Percentiles rank a stretch among this genome's conserved stretches.
phyloP scores from a whole-genome alignment of 345 rosid species.

The Sapria himalayana region DNA sequence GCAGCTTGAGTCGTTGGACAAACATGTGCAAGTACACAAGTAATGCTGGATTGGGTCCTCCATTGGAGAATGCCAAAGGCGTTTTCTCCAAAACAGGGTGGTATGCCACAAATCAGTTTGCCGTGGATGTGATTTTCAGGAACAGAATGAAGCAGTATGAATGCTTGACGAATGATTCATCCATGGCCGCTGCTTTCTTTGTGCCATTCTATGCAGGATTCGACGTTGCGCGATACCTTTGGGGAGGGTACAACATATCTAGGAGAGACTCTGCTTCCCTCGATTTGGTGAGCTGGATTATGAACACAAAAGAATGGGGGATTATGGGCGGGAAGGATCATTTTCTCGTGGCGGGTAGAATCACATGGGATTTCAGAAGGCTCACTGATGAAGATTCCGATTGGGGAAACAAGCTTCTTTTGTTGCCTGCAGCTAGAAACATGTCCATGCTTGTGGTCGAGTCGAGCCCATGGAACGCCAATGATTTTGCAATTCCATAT shows the following conservation, averaged over 20 bases:
- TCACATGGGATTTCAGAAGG: constrained; percentile 89
- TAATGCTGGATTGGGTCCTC: constrained; percentile 71
- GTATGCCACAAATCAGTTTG: constrained; percentile 78
- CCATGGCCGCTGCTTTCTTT: constrained; percentile 63
- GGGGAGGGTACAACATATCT: constrained; percentile 68
- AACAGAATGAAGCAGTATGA: constrained; percentile 77
- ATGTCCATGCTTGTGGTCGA: constrained; percentile 94
- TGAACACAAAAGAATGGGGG: constrained; percentile 72
- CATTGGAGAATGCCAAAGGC: constrained; percentile 55
- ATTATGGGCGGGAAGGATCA: constrained; percentile 77
- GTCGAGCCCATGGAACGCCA: constrained; percentile 86
- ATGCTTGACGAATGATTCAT: constrained; percentile 67
- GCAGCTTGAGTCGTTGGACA: constrained; percentile 70
- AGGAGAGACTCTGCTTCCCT: constrained; percentile 67
- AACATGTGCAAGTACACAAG: constrained; percentile 76
- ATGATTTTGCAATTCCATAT: constrained; percentile 73
- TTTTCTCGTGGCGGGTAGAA: constrained; percentile 78
- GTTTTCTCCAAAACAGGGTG: constrained; percentile 67
- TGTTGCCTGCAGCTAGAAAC: constrained; percentile 65
- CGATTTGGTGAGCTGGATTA: constrained; percentile 70
- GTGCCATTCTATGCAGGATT: constrained; percentile 87
- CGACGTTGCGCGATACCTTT: constrained; percentile 61
- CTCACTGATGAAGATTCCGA: constrained; percentile 42
- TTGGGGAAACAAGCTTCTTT: constrained; percentile 87
- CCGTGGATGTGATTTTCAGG: constrained; percentile 67